phyloP scores from a whole-genome alignment of 2,329 filamentous ascomycete genomes.

The Arachnopeziza araneosa region DNA sequence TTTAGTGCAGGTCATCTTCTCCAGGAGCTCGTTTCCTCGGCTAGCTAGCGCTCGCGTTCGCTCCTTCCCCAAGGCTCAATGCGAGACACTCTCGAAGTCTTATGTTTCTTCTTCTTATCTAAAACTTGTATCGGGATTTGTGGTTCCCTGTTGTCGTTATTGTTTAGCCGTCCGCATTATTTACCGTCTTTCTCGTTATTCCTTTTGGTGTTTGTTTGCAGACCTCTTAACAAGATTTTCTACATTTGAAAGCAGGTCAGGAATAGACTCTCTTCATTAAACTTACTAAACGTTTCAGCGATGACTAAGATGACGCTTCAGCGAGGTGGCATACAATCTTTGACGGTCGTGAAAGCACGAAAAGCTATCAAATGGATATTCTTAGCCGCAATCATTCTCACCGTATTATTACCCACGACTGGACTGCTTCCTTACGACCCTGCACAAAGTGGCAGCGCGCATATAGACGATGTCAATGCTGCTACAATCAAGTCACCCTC shows the following conservation, averaged over 20 bases:
- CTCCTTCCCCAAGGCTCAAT: neutral
- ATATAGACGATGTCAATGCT: neutral
- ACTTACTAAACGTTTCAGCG: neutral
- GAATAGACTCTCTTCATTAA: too few species aligned
- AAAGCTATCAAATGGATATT: neutral
- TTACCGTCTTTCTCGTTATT: too few species aligned
- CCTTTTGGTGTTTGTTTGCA: too few species aligned
- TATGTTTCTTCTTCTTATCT: neutral
- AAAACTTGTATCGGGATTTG: too few species aligned
- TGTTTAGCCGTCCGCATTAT: too few species aligned
- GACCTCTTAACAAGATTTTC: too few species aligned
- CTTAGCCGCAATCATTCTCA: neutral
- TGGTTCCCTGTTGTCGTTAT: too few species aligned
- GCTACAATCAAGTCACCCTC: neutral
- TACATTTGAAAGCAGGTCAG: too few species aligned
- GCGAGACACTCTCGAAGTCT: neutral
- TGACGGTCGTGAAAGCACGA: neutral
- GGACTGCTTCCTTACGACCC: neutral
- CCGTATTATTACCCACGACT: neutral
- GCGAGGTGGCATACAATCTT: neutral
- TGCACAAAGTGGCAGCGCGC: neutral
- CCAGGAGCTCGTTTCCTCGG: neutral
- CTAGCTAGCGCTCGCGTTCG: neutral
- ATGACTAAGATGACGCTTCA: neutral
- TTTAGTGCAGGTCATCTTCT: too few species aligned